phyloP scores from a whole-genome alignment of 352 stramenopile genomes.

The Elongisporangium undulatum region DNA sequence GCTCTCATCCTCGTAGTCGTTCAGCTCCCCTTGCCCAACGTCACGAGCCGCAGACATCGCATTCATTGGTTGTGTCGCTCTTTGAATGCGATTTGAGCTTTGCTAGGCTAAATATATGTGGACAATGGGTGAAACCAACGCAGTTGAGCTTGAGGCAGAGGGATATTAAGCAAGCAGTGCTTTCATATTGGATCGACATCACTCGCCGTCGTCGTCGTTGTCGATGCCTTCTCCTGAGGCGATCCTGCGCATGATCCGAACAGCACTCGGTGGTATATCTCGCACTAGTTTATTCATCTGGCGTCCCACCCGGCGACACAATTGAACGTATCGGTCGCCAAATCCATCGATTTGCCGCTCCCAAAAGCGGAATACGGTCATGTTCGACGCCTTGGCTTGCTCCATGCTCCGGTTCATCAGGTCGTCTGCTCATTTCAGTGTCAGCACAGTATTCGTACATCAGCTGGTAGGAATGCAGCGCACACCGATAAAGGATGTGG shows the following conservation, averaged over 20 bases:
- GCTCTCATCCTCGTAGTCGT: neutral
- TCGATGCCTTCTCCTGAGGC: too few relatives aligned
- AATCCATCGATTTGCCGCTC: constrained; percentile 58
- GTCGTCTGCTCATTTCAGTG: constrained; percentile 23
- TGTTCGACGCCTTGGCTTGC: constrained; percentile 41
- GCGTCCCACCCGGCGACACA: constrained; percentile 38
- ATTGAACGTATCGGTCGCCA: constrained; percentile 60
- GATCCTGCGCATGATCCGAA: too few relatives aligned
- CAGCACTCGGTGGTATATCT: too few relatives aligned
- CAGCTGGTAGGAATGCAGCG: constrained; percentile 1
- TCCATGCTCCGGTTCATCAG: constrained; percentile 39
- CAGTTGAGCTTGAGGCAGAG: too few relatives aligned
- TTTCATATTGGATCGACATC: too few relatives aligned
- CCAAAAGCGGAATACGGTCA: constrained; percentile 72
- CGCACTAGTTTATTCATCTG: constrained; percentile 64
- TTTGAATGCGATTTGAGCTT: too few relatives aligned
- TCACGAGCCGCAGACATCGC: neutral
- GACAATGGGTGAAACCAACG: too few relatives aligned
- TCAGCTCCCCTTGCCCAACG: neutral
- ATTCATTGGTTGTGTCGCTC: neutral
- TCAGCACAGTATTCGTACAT: neutral
- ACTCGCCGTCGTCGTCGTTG: too few relatives aligned
- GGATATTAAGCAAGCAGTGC: too few relatives aligned
- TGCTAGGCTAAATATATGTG: too few relatives aligned
- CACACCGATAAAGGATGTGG: constrained; percentile 44